Evolutionary conservation across 768 basidiomycete species (phyloP).

Genomic region (Hypholoma sublateritium): DNA sequence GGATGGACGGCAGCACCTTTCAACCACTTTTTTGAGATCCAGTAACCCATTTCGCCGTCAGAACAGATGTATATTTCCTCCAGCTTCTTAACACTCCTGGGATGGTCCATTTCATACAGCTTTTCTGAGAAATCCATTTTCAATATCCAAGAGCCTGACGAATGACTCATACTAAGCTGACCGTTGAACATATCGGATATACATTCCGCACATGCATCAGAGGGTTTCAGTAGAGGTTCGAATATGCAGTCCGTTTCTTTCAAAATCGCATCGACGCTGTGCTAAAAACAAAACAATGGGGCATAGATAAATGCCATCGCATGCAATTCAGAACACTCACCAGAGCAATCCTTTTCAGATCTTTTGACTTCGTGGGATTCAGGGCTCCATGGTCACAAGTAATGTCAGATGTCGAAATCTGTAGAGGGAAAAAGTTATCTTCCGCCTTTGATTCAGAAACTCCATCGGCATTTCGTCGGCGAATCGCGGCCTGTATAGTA

Average conservation of each 20-base stretch:
- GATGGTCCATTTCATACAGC: conserved; percentile 69
- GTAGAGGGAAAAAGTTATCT: not conserved
- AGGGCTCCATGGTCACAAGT: conserved; percentile 62
- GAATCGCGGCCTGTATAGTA: conserved; percentile 27
- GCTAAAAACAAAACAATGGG: conserved; percentile 29
- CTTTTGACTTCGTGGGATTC: conserved; percentile 54
- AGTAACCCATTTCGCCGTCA: conserved; percentile 48
- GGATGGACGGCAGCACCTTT: conserved; percentile 48
- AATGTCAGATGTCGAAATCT: conserved; percentile 44
- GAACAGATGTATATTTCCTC: conserved; percentile 49
- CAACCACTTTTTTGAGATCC: conserved; percentile 81
- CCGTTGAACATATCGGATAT: conserved; percentile 59
- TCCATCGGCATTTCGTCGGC: not conserved
- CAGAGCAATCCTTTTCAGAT: conserved; percentile 69
- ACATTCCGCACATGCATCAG: conserved; percentile 63
- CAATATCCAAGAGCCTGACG: not conserved
- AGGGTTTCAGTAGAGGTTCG: conserved; percentile 43
- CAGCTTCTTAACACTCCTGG: conserved; percentile 56
- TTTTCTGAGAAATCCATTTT: conserved; percentile 44
- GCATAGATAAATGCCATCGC: not conserved
- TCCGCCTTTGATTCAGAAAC: not conserved
- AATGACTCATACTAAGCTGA: conserved; percentile 20
- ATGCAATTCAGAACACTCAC: conserved; percentile 31
- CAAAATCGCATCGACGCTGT: conserved; percentile 42
- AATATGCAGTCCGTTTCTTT: conserved; percentile 47